Conservation (phyloP, 108 stramenopile species). For the Seminavis robusta region DNA sequence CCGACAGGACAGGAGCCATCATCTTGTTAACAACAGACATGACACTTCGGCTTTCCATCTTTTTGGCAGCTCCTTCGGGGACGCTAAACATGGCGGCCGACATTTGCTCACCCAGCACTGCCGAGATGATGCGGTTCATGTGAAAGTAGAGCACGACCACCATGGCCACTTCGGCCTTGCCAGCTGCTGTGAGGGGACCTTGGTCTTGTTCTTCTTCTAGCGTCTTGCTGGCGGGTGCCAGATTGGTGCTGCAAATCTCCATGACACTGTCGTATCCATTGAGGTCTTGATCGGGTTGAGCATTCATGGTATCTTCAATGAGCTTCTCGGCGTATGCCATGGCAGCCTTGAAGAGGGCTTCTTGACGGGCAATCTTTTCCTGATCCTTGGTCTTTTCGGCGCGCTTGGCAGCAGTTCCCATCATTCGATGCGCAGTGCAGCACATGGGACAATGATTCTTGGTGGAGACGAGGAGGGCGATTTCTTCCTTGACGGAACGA, state of each 20-base stretch:
- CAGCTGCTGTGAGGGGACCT: too few species aligned
- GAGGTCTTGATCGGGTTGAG: too few species aligned
- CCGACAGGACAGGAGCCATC: background rate
- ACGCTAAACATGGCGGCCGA: conserved; percentile 2
- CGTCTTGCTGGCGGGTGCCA: background rate
- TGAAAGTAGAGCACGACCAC: background rate
- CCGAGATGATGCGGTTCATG: background rate
- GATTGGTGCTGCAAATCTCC: too few species aligned
- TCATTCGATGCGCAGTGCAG: conserved; percentile 1
- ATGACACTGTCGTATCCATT: too few species aligned
- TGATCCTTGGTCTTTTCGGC: background rate
- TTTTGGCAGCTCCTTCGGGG: background rate
- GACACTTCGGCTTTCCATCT: conserved; percentile 2
- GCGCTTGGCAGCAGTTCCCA: background rate
- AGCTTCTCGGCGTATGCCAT: conserved; percentile 1
- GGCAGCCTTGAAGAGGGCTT: too few species aligned
- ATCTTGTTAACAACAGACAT: background rate
- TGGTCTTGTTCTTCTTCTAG: background rate
- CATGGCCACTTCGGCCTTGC: conserved; percentile 5
- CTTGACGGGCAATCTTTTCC: too few species aligned
- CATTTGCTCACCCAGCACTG: conserved; percentile 2
- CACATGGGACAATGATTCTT: conserved; percentile 6
- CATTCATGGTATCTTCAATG: background rate
- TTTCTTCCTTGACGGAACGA: background rate
- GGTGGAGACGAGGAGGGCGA: background rate